phyloP scores from a whole-genome alignment of 768 basidiomycete species.

The Rhodotorula graminis region DNA sequence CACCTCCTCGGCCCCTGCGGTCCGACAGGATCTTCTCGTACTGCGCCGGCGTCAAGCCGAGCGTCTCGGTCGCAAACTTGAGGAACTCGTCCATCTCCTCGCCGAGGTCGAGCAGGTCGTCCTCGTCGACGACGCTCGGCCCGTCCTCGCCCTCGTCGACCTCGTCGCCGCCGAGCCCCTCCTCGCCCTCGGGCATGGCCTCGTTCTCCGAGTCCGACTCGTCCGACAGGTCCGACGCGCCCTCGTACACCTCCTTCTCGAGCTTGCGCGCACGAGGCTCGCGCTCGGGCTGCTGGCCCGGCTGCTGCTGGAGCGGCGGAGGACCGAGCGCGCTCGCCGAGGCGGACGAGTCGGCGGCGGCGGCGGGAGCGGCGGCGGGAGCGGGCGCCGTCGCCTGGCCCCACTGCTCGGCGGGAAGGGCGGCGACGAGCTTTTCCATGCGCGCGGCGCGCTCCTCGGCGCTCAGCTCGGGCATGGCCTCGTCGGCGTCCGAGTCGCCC shows the following conservation, averaged over 20 bases:
- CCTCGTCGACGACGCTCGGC: constrained; percentile 65
- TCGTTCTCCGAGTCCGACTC: constrained; percentile 19
- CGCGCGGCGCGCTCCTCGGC: constrained; percentile 55
- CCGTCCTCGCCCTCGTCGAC: constrained; percentile 56
- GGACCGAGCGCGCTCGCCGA: background rate
- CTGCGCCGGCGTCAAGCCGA: constrained; percentile 82
- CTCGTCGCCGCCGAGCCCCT: constrained; percentile 60
- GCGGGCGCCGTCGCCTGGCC: constrained; percentile 54
- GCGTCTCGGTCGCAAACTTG: constrained; percentile 83
- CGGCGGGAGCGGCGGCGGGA: background rate
- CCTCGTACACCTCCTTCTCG: constrained; percentile 78
- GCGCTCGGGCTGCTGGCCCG: background rate
- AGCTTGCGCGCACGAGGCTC: constrained; percentile 53
- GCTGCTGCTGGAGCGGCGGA: background rate
- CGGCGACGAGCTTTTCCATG: constrained; percentile 76
- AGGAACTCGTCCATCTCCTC: constrained; percentile 93
- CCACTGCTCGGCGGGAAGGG: constrained; percentile 74
- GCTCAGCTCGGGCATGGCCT: constrained; percentile 47
- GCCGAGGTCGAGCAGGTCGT: constrained; percentile 78
- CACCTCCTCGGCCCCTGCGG: constrained; percentile 74
- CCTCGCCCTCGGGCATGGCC: constrained; percentile 29
- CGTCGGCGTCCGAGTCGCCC: constrained; percentile 39
- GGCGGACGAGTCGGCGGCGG: too few relatives aligned
- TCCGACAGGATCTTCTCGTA: constrained; percentile 83
- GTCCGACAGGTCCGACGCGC: constrained; percentile 76